These are phyloP conservation scores for Trichophyton schoenleinii DNA, from an alignment of 2,329 filamentous ascomycete species.

Conservation along the genomic window DNA sequence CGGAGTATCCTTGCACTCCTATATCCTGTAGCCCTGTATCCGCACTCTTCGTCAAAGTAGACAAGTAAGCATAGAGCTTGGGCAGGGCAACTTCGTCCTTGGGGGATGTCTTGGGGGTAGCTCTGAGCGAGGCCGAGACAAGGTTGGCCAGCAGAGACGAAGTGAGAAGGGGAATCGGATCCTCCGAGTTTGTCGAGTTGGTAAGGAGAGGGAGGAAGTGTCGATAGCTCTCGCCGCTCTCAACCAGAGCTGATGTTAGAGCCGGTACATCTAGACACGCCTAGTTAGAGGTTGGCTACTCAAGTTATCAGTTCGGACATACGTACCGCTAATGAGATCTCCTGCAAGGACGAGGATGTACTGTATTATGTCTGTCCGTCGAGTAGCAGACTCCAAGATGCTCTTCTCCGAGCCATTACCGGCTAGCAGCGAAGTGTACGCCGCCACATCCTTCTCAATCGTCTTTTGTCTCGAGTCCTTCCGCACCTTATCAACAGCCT, in stretches of 20 bases:
- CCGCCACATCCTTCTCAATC: constrained; percentile 65
- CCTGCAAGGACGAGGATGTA: constrained; percentile 83
- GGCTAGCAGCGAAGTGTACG: constrained; percentile 68
- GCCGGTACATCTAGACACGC: constrained; percentile 56
- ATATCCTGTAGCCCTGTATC: constrained; percentile 92
- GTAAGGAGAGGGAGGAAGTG: constrained; percentile 76
- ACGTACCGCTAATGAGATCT: constrained; percentile 72
- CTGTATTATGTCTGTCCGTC: constrained; percentile 81
- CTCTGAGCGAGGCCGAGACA: constrained; percentile 51
- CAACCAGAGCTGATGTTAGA: constrained; percentile 63
- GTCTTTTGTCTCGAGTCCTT: constrained; percentile 78
- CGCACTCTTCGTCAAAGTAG: constrained; percentile 66
- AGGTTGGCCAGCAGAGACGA: constrained; percentile 75
- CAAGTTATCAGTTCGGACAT: not conserved
- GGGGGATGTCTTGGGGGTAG: constrained; percentile 45
- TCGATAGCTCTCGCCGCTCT: constrained; percentile 56
- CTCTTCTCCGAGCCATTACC: constrained; percentile 54
- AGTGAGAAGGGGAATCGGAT: constrained; percentile 77
- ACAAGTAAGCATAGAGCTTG: constrained; percentile 73
- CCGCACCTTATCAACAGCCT: constrained; percentile 89
- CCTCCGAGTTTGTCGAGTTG: constrained; percentile 69
- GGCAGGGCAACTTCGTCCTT: constrained; percentile 67
- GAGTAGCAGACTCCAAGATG: constrained; percentile 73
- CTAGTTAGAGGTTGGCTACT: not conserved
- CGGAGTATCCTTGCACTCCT: constrained; percentile 81